These are phyloP conservation scores for Glaciozyma antarctica DNA, from an alignment of 768 basidiomycete genomes.

Conservation along the genomic window DNA sequence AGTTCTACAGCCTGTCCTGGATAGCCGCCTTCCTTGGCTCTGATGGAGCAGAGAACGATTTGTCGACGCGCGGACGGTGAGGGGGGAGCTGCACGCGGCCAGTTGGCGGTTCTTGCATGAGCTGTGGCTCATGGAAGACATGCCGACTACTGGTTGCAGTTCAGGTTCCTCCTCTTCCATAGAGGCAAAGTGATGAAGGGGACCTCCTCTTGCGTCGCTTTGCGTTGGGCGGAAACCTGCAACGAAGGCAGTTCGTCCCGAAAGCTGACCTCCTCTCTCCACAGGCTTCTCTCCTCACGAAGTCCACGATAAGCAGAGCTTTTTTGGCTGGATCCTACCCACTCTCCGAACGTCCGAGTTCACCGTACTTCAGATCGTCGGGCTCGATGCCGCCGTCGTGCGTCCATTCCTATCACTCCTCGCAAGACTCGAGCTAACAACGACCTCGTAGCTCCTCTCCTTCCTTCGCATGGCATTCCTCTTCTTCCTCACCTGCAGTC, in stretches of 20 bases:
- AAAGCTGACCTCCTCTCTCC: not conserved
- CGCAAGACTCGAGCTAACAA: not conserved
- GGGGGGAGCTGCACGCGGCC: no score
- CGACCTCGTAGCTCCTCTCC: conserved; percentile 58
- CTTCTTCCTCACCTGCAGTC: conserved; percentile 74
- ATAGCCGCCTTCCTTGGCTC: no score
- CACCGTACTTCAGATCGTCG: conserved; percentile 88
- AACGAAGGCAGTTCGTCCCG: not conserved
- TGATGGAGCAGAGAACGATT: no score
- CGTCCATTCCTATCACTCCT: conserved; percentile 37
- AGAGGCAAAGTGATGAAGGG: no score
- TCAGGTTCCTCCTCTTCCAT: no score
- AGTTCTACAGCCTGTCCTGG: no score
- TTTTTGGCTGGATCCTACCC: conserved; percentile 95
- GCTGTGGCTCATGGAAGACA: no score
- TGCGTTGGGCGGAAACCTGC: not conserved
- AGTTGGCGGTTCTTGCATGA: no score
- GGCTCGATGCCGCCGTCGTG: conserved; percentile 91
- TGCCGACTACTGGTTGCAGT: no score
- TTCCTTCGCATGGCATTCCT: conserved; percentile 95
- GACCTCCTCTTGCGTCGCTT: no score
- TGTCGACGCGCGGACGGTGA: no score
- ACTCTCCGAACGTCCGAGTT: conserved; percentile 85
- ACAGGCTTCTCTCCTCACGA: conserved; percentile 87
- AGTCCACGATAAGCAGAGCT: conserved; percentile 69